Conservation (phyloP, 352 stramenopile species). For the Globisporangium echinulatum region DNA sequence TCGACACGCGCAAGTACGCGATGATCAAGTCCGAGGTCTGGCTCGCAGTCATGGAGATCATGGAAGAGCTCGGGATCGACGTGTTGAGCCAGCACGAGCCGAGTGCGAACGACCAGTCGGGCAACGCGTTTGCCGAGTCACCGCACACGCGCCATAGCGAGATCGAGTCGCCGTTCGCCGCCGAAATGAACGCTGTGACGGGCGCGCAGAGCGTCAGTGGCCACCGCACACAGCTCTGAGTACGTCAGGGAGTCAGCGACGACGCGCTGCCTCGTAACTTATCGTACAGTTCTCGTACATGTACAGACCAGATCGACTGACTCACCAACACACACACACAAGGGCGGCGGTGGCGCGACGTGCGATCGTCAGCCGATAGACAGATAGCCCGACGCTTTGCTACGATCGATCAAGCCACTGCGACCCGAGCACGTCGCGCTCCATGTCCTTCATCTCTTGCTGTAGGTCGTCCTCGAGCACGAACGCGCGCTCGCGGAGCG, state of each 20-base stretch:
- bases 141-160: conserved; percentile 17
- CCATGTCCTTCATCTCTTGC: conserved; percentile 36
- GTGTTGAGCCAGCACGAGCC: conserved; percentile 33
- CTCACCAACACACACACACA: too few species aligned
- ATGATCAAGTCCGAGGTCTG: conserved; percentile 88
- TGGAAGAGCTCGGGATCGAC: conserved; percentile 70
- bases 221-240: conserved; percentile 35
- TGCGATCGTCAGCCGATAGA: too few species aligned
- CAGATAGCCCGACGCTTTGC: too few species aligned
- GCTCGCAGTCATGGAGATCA: conserved; percentile 85
- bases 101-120: neutral
- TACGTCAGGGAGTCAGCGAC: too few species aligned
- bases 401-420: conserved; percentile 14
- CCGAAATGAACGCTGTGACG: conserved; percentile 51
- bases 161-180: conserved; percentile 43
- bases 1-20: conserved; percentile 81
- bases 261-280: conserved; percentile 6
- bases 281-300: neutral
- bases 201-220: conserved; percentile 27
- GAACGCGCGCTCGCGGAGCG: conserved; percentile 41
- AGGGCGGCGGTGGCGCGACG: too few species aligned
- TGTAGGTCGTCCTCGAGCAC: conserved; percentile 61
- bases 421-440: conserved; percentile 13
- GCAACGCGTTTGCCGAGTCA: conserved; percentile 34
- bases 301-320: too few species aligned